Conservation (phyloP, 2,329 filamentous ascomycete species). For the Verticillium albo-atrum region DNA sequence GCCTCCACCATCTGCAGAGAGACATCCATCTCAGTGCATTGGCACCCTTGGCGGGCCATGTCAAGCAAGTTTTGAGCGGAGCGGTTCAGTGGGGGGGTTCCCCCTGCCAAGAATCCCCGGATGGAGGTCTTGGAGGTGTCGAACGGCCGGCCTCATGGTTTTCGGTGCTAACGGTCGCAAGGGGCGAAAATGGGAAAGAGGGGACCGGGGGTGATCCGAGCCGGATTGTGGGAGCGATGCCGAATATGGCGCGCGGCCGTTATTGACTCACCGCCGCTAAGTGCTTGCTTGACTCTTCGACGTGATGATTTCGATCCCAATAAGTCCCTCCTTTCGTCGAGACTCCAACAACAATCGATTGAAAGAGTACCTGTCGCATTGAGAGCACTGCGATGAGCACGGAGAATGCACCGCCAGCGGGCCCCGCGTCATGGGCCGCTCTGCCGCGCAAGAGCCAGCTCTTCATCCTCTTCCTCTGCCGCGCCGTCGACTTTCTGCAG, state of each 20-base stretch:
- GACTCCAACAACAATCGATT: too few species aligned
- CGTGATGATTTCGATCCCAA: too few species aligned
- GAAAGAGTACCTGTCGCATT: too few species aligned
- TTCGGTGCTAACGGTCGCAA: neutral
- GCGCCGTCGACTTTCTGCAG: constrained; percentile 69
- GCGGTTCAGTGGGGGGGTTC: neutral
- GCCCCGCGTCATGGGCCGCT: constrained; percentile 56
- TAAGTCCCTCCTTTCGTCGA: too few species aligned
- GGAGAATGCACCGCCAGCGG: neutral
- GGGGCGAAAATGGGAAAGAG: neutral
- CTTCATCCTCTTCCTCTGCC: constrained; percentile 62
- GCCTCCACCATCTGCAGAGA: neutral
- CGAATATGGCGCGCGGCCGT: too few species aligned
- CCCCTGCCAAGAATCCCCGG: neutral
- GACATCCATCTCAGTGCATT: neutral
- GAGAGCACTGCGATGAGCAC: neutral
- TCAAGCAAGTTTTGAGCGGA: neutral
- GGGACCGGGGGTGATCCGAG: too few species aligned
- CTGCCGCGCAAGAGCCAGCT: constrained; percentile 69
- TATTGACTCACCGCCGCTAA: too few species aligned
- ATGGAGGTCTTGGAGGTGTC: neutral
- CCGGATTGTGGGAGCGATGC: too few species aligned
- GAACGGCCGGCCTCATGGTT: neutral
- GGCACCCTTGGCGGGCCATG: neutral
- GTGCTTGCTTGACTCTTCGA: too few species aligned